These are phyloP conservation scores for Neurospora sp. DNA, from an alignment of 495 filamentous ascomycete species.

Conservation along the genomic window DNA sequence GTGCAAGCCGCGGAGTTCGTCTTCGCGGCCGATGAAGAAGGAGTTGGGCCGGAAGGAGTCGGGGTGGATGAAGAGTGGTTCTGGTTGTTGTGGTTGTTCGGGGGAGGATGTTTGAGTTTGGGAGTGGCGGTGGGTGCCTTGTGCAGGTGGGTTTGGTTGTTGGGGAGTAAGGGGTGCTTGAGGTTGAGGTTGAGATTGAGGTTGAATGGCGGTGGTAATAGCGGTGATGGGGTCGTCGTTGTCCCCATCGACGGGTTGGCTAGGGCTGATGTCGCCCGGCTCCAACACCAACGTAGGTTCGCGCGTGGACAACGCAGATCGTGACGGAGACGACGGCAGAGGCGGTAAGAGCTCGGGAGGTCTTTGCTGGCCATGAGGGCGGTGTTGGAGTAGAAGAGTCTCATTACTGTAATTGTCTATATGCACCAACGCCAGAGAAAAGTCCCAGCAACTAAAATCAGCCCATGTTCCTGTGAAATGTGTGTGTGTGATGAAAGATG, in stretches of 20 bases:
- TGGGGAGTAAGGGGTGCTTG: background rate
- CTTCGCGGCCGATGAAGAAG: constrained; percentile 63
- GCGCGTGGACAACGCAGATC: background rate
- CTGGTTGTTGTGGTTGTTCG: background rate
- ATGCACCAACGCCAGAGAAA: constrained; percentile 2
- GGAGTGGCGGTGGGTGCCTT: background rate
- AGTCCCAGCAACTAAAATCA: constrained; percentile 20
- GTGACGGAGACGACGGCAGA: background rate
- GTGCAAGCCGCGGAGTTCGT: constrained; percentile 59
- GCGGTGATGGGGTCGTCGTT: background rate
- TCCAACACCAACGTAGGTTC: constrained; percentile 1
- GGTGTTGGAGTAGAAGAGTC: constrained; percentile 14
- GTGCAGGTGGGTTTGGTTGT: background rate
- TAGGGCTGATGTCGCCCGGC: background rate
- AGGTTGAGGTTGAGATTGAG: background rate
- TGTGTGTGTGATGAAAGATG: background rate
- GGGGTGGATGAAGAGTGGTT: constrained; percentile 55
- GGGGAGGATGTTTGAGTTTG: background rate
- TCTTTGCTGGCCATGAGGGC: background rate
- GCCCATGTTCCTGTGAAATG: constrained; percentile 11
- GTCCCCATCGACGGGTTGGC: background rate
- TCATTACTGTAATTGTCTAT: constrained; percentile 31
- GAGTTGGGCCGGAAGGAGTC: constrained; percentile 69
- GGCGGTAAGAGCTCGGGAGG: background rate
- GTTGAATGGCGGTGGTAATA: background rate